Conservation (phyloP, 2,329 filamentous ascomycete species). For the Escovopsis sp. region DNA sequence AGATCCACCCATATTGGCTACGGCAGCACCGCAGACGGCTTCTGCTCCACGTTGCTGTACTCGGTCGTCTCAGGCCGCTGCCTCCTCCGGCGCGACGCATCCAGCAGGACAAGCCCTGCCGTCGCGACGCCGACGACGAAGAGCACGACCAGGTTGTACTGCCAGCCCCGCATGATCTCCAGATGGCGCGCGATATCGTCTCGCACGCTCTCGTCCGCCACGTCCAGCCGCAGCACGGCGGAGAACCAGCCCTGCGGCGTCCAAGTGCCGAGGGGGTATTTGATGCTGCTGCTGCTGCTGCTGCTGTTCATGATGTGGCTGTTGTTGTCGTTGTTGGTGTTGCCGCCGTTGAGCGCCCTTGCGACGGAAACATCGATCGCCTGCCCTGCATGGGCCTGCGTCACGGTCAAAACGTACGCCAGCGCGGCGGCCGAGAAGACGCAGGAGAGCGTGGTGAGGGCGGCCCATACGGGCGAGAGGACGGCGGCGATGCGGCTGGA, state of each 20-base stretch:
- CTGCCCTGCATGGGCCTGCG: constrained; percentile 11
- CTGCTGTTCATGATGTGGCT: too few relatives aligned
- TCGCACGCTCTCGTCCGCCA: constrained; percentile 6
- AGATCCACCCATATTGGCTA: background rate
- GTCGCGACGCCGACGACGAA: constrained; percentile 13
- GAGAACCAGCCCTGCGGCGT: constrained; percentile 15
- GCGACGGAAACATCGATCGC: constrained; percentile 7
- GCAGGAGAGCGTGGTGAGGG: constrained; percentile 10
- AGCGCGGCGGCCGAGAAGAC: constrained; percentile 11
- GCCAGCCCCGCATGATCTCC: constrained; percentile 13
- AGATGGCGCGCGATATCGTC: constrained; percentile 11
- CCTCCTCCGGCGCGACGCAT: constrained; percentile 8
- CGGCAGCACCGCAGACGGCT: background rate
- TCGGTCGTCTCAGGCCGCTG: background rate
- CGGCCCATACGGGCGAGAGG: constrained; percentile 11
- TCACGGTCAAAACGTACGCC: constrained; percentile 14
- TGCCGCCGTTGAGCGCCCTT: constrained; percentile 1
- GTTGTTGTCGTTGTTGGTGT: too few relatives aligned
- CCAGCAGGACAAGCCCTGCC: constrained; percentile 11
- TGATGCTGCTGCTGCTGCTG: constrained; percentile 3
- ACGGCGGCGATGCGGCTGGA: constrained; percentile 6
- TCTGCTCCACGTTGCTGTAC: constrained; percentile 3
- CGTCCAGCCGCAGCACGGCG: constrained; percentile 11
- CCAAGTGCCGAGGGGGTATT: constrained; percentile 11
- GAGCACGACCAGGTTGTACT: constrained; percentile 15